A percentile compares a stretch with the other conserved stretches of the same genome.
phyloP scores from a whole-genome alignment of 2,329 filamentous ascomycete species.

The Lecanicillium sp. region DNA sequence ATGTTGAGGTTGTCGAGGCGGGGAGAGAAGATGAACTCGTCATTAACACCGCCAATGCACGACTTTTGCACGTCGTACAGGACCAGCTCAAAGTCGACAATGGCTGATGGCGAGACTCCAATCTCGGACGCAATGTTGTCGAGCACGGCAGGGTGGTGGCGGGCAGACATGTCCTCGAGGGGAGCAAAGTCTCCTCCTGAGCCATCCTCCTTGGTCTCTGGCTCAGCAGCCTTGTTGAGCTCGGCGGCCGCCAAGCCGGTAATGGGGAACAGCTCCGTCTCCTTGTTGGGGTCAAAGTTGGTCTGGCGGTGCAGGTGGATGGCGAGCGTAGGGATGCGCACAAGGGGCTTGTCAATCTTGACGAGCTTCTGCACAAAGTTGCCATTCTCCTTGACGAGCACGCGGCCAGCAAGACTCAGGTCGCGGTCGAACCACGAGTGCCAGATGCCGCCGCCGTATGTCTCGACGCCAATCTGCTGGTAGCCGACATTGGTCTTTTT shows the following conservation, averaged over 20 bases:
- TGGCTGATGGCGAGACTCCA: constrained; percentile 57
- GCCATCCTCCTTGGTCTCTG: constrained; percentile 32
- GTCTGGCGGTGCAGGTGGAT: constrained; percentile 86
- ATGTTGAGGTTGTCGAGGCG: constrained; percentile 93
- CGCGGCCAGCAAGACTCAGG: constrained; percentile 79
- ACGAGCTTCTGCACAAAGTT: constrained; percentile 76
- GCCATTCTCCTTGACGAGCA: constrained; percentile 66
- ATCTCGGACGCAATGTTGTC: constrained; percentile 77
- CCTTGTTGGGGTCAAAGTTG: constrained; percentile 92
- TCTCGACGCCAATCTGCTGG: constrained; percentile 90
- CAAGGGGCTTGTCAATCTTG: constrained; percentile 82
- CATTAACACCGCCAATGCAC: constrained; percentile 77
- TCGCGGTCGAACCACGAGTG: constrained; percentile 98
- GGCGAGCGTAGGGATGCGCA: constrained; percentile 86
- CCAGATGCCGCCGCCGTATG: constrained; percentile 95
- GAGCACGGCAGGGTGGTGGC: constrained; percentile 83
- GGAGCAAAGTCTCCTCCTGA: constrained; percentile 59
- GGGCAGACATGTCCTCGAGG: constrained; percentile 65
- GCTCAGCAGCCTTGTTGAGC: constrained; percentile 65
- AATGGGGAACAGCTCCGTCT: constrained; percentile 91
- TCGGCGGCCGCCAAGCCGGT: constrained; percentile 80
- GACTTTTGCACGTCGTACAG: constrained; percentile 93
- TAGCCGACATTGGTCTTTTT: constrained; percentile 83
- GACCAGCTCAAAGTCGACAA: constrained; percentile 93
- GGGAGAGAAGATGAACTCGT: constrained; percentile 95